phyloP scores from a whole-genome alignment of 139 green algal species.

The Tetraselmis striata region DNA sequence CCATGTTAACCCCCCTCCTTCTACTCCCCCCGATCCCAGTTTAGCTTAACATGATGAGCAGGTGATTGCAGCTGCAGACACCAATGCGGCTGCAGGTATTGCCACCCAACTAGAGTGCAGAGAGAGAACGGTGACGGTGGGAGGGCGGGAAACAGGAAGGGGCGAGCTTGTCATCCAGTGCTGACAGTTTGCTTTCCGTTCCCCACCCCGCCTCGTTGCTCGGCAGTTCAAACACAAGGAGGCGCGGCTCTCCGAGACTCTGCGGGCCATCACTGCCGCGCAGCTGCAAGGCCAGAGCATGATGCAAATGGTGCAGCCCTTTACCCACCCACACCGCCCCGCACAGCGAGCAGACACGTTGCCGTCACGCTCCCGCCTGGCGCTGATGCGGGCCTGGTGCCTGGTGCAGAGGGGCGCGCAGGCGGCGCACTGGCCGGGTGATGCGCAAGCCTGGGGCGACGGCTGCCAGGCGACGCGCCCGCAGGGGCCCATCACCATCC shows the following conservation, averaged over 20 bases:
- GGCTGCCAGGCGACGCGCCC: background rate
- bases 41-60: no score
- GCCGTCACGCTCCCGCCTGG: background rate
- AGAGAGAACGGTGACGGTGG: no score
- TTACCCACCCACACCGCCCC: background rate
- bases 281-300: background rate
- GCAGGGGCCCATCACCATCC: background rate
- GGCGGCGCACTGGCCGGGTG: background rate
- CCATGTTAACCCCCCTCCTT: background rate
- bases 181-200: no score
- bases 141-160: no score
- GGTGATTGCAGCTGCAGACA: no score
- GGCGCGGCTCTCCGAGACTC: background rate
- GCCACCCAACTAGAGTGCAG: no score
- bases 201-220: no score
- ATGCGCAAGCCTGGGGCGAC: background rate
- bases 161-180: no score
- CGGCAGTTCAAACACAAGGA: background rate
- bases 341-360: background rate
- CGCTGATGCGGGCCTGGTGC: no score
- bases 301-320: background rate
- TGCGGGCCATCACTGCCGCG: background rate
- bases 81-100: no score
- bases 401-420: background rate
- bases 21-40: no score